Evolutionary conservation across 2,329 filamentous ascomycete genomes (phyloP).

Genomic region (Colletotrichum falcatum): DNA sequence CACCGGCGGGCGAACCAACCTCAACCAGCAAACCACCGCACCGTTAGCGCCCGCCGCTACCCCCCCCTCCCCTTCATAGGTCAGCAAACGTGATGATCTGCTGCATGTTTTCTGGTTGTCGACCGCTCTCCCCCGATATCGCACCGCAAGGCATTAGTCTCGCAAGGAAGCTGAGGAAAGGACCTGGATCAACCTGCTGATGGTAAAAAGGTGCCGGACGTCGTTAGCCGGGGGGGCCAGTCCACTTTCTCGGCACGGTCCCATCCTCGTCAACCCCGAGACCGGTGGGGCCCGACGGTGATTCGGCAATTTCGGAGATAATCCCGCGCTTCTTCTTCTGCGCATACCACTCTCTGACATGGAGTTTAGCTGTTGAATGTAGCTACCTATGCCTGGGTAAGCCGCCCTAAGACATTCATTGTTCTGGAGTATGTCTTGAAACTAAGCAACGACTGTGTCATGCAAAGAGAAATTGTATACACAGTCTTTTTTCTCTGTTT

Average conservation of each 20-base stretch:
- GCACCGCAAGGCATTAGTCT: slow-evolving; percentile 8
- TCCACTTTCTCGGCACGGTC: slow-evolving; percentile 35
- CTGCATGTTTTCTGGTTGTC: slow-evolving; percentile 6
- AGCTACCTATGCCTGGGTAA: too few species aligned
- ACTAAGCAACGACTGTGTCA: too few species aligned
- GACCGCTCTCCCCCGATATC: slow-evolving; percentile 24
- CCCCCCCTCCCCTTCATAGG: not conserved
- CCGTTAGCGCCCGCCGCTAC: slow-evolving; percentile 9
- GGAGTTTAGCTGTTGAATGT: too few species aligned
- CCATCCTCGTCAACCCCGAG: slow-evolving; percentile 16
- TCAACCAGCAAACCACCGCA: slow-evolving; percentile 1
- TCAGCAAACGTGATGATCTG: slow-evolving; percentile 14
- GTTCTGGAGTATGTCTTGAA: too few species aligned
- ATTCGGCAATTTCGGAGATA: slow-evolving; percentile 21
- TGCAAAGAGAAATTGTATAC: too few species aligned
- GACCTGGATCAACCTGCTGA: not conserved
- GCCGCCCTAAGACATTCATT: too few species aligned
- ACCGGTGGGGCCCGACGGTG: slow-evolving; percentile 13
- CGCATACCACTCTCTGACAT: not conserved
- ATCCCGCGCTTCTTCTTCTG: slow-evolving; percentile 3
- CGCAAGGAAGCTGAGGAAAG: slow-evolving; percentile 3
- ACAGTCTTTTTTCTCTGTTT: too few species aligned
- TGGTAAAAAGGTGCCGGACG: not conserved
- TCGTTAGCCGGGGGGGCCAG: slow-evolving; percentile 19
- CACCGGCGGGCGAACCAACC: not conserved